Evolutionary conservation across 2,329 filamentous ascomycete species (phyloP).

Genomic region (Neopestalotiopsis sp.): DNA sequence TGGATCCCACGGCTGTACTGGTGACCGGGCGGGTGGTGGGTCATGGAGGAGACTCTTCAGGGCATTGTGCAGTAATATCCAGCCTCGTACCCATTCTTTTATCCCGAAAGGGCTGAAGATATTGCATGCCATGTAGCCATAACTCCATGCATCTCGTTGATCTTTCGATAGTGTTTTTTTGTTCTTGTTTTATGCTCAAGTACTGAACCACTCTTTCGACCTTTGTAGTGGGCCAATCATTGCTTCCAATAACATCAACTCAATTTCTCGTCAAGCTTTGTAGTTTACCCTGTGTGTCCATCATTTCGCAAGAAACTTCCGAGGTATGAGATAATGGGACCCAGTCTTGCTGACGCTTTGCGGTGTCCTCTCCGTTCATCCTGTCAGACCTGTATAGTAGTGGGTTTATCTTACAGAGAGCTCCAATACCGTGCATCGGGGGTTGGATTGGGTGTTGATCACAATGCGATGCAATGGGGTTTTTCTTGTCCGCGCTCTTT

Average conservation of each 20-base stretch:
- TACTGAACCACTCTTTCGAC: not conserved
- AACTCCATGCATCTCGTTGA: too few species aligned
- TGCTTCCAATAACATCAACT: not conserved
- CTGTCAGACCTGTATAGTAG: not conserved
- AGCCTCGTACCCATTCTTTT: too few species aligned
- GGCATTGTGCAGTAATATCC: too few species aligned
- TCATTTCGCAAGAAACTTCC: not conserved
- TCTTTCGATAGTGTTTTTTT: too few species aligned
- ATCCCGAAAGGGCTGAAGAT: too few species aligned
- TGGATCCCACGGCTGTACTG: not conserved
- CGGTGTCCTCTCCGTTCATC: not conserved
- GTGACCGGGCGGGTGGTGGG: not conserved
- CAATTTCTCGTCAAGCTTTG: not conserved
- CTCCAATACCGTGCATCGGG: not conserved
- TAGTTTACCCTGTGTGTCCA: not conserved
- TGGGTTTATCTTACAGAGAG: not conserved
- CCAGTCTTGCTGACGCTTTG: not conserved
- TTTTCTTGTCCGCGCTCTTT: not conserved
- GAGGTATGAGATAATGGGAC: not conserved
- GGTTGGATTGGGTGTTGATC: not conserved
- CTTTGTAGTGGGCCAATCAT: not conserved
- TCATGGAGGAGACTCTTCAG: too few species aligned
- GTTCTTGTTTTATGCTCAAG: too few species aligned
- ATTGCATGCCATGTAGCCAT: too few species aligned
- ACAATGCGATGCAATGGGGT: not conserved